Evolutionary conservation across 139 green algal genomes (phyloP).

Genomic region (Bryopsis sp.): DNA sequence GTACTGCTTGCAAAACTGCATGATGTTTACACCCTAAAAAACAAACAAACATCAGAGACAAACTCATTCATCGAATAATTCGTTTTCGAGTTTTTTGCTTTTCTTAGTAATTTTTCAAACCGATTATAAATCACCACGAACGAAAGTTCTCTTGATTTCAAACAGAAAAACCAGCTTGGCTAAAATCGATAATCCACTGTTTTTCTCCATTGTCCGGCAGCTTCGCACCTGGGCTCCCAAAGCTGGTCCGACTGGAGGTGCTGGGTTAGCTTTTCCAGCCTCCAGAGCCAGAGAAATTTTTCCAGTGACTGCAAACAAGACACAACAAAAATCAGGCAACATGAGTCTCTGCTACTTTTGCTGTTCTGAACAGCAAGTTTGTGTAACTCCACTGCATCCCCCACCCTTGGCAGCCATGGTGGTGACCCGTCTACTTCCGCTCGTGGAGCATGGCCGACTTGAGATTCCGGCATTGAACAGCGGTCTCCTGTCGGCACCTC

Average conservation of each 20-base stretch:
- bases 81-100: too few relatives aligned
- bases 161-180: background rate
- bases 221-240: conserved; percentile 82
- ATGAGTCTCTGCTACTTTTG: too few relatives aligned
- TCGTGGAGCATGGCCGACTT: too few relatives aligned
- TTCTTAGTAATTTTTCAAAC: background rate
- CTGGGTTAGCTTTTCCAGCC: conserved; percentile 97
- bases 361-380: too few relatives aligned
- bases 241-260: conserved; percentile 92
- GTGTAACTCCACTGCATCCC: too few relatives aligned
- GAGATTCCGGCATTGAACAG: too few relatives aligned
- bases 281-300: conserved; percentile 95
- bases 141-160: background rate
- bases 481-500: too few relatives aligned
- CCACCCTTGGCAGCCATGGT: too few relatives aligned
- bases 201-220: background rate
- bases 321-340: too few relatives aligned
- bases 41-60: conserved; percentile 12
- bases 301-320: conserved; percentile 69
- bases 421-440: too few relatives aligned
- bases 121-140: background rate
- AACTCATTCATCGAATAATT: background rate
- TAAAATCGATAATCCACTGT: background rate
- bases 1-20: conserved; percentile 99
- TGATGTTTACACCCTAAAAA: conserved; percentile 97